A percentile compares a stretch with the other conserved stretches of the same genome.
Conservation (phyloP, 73 alveolate genomes). For the Effrenium voratum region DNA sequence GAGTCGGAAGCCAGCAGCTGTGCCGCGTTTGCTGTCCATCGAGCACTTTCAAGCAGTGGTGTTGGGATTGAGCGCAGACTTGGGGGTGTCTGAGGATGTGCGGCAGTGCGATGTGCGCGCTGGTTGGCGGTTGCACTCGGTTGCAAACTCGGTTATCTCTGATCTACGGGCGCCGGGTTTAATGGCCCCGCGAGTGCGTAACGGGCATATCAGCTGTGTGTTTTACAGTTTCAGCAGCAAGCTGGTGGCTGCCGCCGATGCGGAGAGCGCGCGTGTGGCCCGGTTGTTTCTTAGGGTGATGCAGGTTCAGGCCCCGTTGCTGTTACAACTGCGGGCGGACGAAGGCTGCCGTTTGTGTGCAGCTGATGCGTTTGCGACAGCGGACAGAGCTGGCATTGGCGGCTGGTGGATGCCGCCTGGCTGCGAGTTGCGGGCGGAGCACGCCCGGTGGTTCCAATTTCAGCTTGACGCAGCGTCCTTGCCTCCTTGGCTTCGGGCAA, state of each 20-base stretch:
- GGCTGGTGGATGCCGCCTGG: constrained; percentile 31
- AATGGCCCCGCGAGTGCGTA: background rate
- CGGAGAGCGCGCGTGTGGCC: background rate
- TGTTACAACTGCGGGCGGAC: background rate
- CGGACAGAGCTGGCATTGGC: constrained; percentile 6
- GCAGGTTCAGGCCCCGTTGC: background rate
- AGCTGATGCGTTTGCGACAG: background rate
- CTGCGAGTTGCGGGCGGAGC: background rate
- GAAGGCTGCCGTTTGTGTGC: background rate
- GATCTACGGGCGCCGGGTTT: background rate
- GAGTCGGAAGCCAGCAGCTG: background rate
- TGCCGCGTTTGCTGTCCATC: background rate
- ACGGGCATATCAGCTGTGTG: background rate
- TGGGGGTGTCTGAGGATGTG: background rate
- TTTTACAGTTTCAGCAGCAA: background rate
- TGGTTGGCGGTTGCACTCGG: background rate
- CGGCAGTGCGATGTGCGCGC: background rate
- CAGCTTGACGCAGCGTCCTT: background rate
- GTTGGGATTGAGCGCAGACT: background rate
- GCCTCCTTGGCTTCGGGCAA: no score
- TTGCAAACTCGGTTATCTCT: background rate
- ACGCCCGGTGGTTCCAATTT: background rate
- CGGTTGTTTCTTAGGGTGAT: background rate
- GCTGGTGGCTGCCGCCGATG: background rate
- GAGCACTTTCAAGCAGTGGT: background rate